Base-by-base conservation (phyloP, 2,329 filamentous ascomycete genomes). In the Arthrocladium fulminans region DNA sequence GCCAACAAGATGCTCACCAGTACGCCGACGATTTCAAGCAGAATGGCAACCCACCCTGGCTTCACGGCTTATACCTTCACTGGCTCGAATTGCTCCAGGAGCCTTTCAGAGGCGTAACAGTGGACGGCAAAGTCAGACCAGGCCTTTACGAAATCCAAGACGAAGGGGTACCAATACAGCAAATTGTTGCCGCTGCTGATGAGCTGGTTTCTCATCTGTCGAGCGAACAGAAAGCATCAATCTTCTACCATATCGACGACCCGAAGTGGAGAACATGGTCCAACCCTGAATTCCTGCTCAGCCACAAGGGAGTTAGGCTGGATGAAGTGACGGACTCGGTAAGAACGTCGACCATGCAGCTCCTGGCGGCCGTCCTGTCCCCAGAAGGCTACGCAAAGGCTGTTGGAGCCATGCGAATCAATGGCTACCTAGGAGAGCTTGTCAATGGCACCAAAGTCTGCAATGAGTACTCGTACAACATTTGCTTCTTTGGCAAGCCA, bases 381-480 rank as follows among this genome's bases (percentile, higher is more conserved):
- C 73, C 79, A 0, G 80, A 85, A 60, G 84, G 85, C 12, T 88
- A 86, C 65, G 63, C 73, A 15, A 88, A 88, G 59, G 83, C 83
- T 7, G 49, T 82, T 1, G 72, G 69, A 0, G 83, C 83, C 0
- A 87, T 86, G 82, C 78, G 79, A 49, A 79, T 86, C 61, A 88
- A 88, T 63, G 79, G 81, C 48, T 88, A 87, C 65, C 73, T 88
- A 0, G 84, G 84, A 38, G 74, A 84, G 51, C 71, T 88, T 0
- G 79, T 85, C 43, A 60, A 77, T 27, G 73, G 78, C 0, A 73
- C 77, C 0, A 63, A 67, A 4, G 75, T 88, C 45, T 79, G 85
- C 75, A 88, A 87, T 66, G 77, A 86, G 61, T 79, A 76, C 66
- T 85, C 80, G 1, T 88, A 88, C 72, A 88, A 88, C 65, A 83